These are phyloP conservation scores for Fusarium denticulatum DNA, from an alignment of 2,329 filamentous ascomycete species.

Conservation along the genomic window DNA sequence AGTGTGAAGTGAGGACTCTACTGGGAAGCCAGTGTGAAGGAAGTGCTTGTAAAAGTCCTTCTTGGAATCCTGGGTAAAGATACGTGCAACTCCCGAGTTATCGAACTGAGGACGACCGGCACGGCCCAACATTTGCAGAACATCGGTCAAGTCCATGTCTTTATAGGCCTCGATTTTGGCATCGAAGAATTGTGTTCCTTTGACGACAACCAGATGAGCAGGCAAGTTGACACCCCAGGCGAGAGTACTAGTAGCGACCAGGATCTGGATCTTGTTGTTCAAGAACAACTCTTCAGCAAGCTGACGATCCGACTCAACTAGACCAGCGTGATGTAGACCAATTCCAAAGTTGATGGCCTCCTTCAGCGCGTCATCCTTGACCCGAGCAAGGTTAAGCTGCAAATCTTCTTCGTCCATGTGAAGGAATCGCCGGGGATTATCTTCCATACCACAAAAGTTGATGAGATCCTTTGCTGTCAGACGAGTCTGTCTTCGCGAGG, in stretches of 20 bases:
- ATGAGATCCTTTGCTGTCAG: constrained; percentile 96
- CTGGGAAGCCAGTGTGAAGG: constrained; percentile 95
- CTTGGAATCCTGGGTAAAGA: constrained; percentile 97
- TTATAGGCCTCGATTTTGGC: constrained; percentile 98
- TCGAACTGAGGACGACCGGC: constrained; percentile 97
- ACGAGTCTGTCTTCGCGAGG: constrained; percentile 92
- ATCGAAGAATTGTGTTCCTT: constrained; percentile 97
- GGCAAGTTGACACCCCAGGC: constrained; percentile 99
- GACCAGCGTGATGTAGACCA: constrained; percentile 93
- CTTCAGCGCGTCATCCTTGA: constrained; percentile 91
- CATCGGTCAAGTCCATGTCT: constrained; percentile 98
- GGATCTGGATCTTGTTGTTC: constrained; percentile 97
- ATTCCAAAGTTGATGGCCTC: constrained; percentile 98
- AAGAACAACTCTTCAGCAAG: constrained; percentile 94
- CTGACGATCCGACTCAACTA: constrained; percentile 93
- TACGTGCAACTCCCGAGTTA: constrained; percentile 92
- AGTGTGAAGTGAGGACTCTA: constrained; percentile 95
- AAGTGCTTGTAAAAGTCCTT: constrained; percentile 99
- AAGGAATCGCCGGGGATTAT: constrained; percentile 92
- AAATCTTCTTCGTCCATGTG: constrained; percentile 95
- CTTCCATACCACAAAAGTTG: constrained; percentile 98
- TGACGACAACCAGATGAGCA: constrained; percentile 95
- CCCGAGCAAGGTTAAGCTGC: constrained; percentile 83
- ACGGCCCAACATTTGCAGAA: constrained; percentile 96
- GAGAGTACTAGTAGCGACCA: constrained; percentile 93